Conservation (phyloP, 345 rosid genomes). For the Eucalyptus curtisii region DNA sequence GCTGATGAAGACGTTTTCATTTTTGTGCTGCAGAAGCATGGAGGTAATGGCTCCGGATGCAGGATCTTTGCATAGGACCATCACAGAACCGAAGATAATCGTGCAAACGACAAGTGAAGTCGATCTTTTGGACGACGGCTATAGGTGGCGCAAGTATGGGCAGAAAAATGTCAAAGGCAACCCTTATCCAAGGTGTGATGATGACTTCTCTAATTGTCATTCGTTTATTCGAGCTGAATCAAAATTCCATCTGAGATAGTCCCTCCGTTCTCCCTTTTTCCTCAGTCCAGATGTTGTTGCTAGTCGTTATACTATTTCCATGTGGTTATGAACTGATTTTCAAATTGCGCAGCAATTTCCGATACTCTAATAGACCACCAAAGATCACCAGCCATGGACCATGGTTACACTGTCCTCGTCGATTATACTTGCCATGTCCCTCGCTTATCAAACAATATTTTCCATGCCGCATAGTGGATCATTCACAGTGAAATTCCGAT, state of each 20-base stretch:
- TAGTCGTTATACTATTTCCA: neutral
- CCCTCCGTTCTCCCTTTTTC: neutral
- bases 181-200: slow-evolving; percentile 88
- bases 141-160: slow-evolving; percentile 97
- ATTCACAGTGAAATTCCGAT: neutral
- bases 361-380: neutral
- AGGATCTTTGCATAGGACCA: slow-evolving; percentile 54
- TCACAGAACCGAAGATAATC: slow-evolving; percentile 78
- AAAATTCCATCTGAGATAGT: neutral
- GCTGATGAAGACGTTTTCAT: neutral
- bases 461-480: neutral
- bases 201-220: slow-evolving; percentile 73
- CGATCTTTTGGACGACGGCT: slow-evolving; percentile 96
- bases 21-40: slow-evolving; percentile 23
- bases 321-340: neutral
- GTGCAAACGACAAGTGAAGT: slow-evolving; percentile 97
- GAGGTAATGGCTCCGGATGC: slow-evolving; percentile 39
- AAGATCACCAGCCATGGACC: neutral
- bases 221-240: neutral
- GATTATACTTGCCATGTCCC: neutral
- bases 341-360: neutral
- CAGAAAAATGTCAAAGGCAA: slow-evolving; percentile 99
- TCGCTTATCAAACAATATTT: neutral
- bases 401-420: neutral
- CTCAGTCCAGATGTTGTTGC: neutral